Conservation (phyloP, 2,329 filamentous ascomycete genomes). For the Phoma sp. region DNA sequence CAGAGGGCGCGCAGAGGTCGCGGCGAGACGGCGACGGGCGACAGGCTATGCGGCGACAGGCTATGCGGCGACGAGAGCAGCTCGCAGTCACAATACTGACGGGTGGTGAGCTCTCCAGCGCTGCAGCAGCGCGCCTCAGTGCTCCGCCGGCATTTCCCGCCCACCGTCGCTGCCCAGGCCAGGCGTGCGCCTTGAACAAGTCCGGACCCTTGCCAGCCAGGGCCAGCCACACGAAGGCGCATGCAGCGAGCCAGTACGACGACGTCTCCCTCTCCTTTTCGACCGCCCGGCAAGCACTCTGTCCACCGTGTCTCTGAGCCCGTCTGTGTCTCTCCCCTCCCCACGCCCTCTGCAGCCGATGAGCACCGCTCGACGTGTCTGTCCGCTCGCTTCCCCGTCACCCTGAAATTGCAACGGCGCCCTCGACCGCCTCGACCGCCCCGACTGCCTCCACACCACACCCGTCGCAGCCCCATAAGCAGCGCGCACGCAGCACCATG, state of each 20-base stretch:
- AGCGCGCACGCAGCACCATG: constrained; percentile 62
- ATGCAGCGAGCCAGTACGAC: constrained; percentile 19
- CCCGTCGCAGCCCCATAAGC: no score
- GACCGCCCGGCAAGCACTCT: constrained; percentile 11
- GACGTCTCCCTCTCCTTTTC: constrained; percentile 23
- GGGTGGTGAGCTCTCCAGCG: not conserved
- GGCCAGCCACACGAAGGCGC: constrained; percentile 26
- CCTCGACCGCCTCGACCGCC: constrained; percentile 18
- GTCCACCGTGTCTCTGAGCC: not conserved
- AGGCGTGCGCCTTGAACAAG: constrained; percentile 7
- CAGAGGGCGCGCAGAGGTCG: not conserved
- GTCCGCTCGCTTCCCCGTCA: constrained; percentile 7
- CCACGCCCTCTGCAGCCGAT: not conserved
- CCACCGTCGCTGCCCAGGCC: not conserved
- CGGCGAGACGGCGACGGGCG: no score
- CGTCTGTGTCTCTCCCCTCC: not conserved
- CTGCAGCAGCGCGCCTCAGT: not conserved
- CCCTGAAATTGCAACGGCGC: not conserved
- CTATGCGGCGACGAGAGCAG: constrained; percentile 3
- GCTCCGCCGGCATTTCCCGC: constrained; percentile 16
- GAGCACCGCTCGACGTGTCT: constrained; percentile 7
- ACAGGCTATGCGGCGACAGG: not conserved
- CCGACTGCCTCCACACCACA: not conserved
- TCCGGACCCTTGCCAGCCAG: not conserved
- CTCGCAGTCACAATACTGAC: not conserved